A percentile compares a stretch with the other conserved stretches of the same genome.
Evolutionary conservation across 306 rosid species (phyloP).

Genomic region (Boehmeria nivea): DNA sequence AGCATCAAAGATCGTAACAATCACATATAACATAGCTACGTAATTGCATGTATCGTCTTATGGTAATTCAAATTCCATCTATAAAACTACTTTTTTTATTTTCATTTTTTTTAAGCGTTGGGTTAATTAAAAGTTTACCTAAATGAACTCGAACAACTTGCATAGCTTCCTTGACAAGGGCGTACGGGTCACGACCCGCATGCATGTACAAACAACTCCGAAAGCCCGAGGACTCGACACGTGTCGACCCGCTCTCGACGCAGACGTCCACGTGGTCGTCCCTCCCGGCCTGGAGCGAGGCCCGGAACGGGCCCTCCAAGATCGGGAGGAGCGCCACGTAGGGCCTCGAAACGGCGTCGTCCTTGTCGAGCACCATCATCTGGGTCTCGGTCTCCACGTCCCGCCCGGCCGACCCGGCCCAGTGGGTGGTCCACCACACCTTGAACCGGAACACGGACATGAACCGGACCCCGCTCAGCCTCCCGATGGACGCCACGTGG

Average conservation of each 20-base stretch:
- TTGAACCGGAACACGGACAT: conserved; percentile 65
- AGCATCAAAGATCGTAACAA: too few species aligned
- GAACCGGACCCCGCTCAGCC: conserved; percentile 38
- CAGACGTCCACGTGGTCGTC: conserved; percentile 44
- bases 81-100: too few species aligned
- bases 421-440: conserved; percentile 74
- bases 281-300: too few species aligned
- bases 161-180: conserved; percentile 40
- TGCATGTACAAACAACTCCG: conserved; percentile 51
- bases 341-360: conserved; percentile 42
- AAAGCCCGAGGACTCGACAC: conserved; percentile 34
- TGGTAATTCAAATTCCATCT: too few species aligned
- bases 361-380: conserved; percentile 41
- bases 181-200: conserved; percentile 42
- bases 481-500: conserved; percentile 44
- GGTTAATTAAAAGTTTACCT: too few species aligned
- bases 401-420: conserved; percentile 44
- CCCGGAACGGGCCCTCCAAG: too few species aligned
- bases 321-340: too few species aligned
- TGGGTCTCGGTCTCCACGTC: conserved; percentile 58
- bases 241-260: conserved; percentile 65
- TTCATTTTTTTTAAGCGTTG: too few species aligned
- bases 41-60: too few species aligned
- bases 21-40: too few species aligned
- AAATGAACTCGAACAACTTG: conserved; percentile 35